Evolutionary conservation across 2,329 filamentous ascomycete species (phyloP).

Genomic region (Drechslera avenae): DNA sequence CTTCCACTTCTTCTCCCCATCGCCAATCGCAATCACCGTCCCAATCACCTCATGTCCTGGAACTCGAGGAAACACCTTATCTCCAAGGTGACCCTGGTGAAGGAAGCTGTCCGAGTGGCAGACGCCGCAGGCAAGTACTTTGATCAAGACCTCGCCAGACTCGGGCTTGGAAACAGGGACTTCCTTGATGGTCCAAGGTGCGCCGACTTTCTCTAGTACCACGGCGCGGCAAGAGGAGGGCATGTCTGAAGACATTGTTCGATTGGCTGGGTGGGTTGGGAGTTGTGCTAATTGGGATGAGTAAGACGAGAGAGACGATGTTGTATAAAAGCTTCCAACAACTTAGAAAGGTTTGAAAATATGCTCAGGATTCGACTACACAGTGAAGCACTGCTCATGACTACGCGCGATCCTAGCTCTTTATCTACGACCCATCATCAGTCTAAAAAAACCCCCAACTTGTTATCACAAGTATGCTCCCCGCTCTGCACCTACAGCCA

Average conservation of each 20-base stretch:
- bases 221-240: conserved; percentile 72
- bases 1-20: conserved; percentile 62
- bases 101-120: conserved; percentile 66
- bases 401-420: neutral
- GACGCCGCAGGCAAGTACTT: conserved; percentile 73
- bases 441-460: neutral
- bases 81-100: conserved; percentile 32
- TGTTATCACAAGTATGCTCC: neutral
- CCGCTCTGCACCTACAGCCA: neutral
- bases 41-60: conserved; percentile 77
- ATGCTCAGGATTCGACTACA: neutral
- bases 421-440: conserved; percentile 1
- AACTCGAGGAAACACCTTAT: conserved; percentile 56
- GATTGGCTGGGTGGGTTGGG: neutral
- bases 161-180: conserved; percentile 62
- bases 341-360: neutral
- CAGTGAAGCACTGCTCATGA: neutral
- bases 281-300: neutral
- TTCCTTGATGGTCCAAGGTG: conserved; percentile 64
- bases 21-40: conserved; percentile 65
- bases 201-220: conserved; percentile 60
- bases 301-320: neutral
- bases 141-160: conserved; percentile 67
- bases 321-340: neutral
- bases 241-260: conserved; percentile 15